A percentile compares a stretch with the other conserved stretches of the same genome.
These are phyloP conservation scores for Coccomyxa sp. DNA, from an alignment of 139 green algal species.

Conservation along the genomic window DNA sequence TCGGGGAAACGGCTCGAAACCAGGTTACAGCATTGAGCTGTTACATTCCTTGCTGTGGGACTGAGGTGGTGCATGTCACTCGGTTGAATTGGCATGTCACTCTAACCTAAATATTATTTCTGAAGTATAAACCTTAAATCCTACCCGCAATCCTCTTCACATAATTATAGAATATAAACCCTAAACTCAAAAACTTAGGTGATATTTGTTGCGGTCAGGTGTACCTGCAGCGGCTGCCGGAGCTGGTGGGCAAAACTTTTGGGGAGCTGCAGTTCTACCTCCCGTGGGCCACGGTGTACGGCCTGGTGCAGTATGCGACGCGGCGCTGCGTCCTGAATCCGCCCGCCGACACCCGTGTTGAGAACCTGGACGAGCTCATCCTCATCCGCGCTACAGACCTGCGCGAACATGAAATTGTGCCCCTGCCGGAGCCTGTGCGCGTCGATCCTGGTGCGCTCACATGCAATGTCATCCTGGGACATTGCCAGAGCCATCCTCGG, in stretches of 20 bases:
- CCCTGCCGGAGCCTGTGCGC: background rate
- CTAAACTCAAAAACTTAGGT: background rate
- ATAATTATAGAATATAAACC: too few relatives aligned
- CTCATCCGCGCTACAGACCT: background rate
- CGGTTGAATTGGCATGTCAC: too few relatives aligned
- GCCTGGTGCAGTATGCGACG: background rate
- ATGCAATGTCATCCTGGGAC: background rate
- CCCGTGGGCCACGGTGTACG: slow-evolving; percentile 27
- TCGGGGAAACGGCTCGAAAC: too few relatives aligned
- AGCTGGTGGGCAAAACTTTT: slow-evolving; percentile 17
- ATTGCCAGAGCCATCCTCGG: background rate
- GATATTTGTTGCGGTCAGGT: background rate
- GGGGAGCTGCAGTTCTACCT: slow-evolving; percentile 20
- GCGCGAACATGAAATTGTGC: background rate
- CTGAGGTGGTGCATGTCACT: too few relatives aligned
- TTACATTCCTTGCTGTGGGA: too few relatives aligned
- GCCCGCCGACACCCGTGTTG: background rate
- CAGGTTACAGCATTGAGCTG: too few relatives aligned
- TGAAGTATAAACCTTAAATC: too few relatives aligned
- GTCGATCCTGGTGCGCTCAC: background rate
- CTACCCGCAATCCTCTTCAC: too few relatives aligned
- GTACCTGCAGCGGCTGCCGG: background rate
- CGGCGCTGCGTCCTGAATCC: background rate
- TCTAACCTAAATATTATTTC: too few relatives aligned
- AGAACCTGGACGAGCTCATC: slow-evolving; percentile 9